Percentiles rank a stretch among this genome's conserved stretches.
phyloP scores from a whole-genome alignment of 192 early-diverging fungal genomes.

The Podila horticola region DNA sequence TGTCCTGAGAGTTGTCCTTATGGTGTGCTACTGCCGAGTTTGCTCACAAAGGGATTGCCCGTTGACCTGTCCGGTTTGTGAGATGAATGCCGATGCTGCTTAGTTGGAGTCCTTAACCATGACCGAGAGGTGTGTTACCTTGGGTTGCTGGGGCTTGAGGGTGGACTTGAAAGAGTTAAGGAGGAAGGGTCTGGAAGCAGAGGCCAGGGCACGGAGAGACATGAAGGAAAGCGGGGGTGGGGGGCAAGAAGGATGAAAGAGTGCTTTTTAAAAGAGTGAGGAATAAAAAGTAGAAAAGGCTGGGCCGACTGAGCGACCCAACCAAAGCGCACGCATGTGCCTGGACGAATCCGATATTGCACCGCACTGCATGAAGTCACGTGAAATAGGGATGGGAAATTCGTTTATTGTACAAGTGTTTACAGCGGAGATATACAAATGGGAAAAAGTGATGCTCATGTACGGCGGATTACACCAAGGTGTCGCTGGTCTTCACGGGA shows the following conservation, averaged over 20 bases:
- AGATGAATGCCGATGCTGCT: not conserved
- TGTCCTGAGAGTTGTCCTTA: too few species aligned
- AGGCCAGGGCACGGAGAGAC: slow-evolving; percentile 51
- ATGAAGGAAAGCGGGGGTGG: slow-evolving; percentile 22
- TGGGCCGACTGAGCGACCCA: not conserved
- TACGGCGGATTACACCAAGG: too few species aligned
- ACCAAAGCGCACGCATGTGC: too few species aligned
- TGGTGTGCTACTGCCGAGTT: too few species aligned
- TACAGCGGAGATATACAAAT: too few species aligned
- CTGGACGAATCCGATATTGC: too few species aligned
- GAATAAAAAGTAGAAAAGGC: not conserved
- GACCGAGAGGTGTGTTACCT: slow-evolving; percentile 12
- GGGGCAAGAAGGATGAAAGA: not conserved
- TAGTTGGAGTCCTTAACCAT: too few species aligned
- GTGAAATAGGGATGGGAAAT: too few species aligned
- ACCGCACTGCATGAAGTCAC: too few species aligned
- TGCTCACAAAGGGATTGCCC: not conserved
- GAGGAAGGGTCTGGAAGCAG: slow-evolving; percentile 50
- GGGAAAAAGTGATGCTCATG: too few species aligned
- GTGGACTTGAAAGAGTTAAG: slow-evolving; percentile 45
- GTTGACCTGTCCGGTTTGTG: not conserved
- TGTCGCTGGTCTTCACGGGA: too few species aligned
- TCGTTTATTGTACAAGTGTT: too few species aligned
- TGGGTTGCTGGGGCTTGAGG: slow-evolving; percentile 51
- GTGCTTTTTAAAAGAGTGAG: not conserved